These are phyloP conservation scores for Verticillium longisporum DNA, from an alignment of 2,329 filamentous ascomycete species.

Conservation along the genomic window DNA sequence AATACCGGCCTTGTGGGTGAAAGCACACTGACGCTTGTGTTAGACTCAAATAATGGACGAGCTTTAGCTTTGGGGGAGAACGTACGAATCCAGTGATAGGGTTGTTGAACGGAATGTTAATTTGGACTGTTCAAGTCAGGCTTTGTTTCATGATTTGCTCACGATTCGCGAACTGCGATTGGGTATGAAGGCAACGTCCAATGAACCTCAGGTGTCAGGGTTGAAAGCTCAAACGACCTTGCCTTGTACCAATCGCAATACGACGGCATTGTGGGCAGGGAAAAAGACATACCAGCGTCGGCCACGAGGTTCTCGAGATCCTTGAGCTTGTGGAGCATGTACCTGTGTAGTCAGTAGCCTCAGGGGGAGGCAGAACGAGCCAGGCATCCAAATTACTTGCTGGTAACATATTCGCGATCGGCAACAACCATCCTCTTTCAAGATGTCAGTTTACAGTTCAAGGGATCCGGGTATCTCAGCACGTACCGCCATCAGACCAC, in stretches of 20 bases:
- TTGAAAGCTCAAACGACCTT: too few species aligned
- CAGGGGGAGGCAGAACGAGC: background rate
- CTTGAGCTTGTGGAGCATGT: conserved; percentile 85
- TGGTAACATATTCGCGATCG: background rate
- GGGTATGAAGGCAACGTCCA: too few species aligned
- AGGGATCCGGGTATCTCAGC: too few species aligned
- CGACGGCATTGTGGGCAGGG: background rate
- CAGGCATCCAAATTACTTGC: background rate
- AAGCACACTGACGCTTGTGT: conserved; percentile 34
- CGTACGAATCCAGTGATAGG: conserved; percentile 62
- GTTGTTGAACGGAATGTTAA: conserved; percentile 58
- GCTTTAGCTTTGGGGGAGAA: background rate
- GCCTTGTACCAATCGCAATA: too few species aligned
- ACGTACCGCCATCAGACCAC: background rate
- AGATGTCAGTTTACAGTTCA: background rate
- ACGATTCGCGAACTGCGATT: too few species aligned
- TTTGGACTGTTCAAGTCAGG: background rate
- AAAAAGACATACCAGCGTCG: conserved; percentile 38
- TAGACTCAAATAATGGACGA: background rate
- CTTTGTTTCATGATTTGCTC: too few species aligned
- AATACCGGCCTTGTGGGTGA: conserved; percentile 69
- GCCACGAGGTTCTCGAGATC: conserved; percentile 60
- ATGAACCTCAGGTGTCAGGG: too few species aligned
- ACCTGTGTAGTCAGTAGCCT: conserved; percentile 25
- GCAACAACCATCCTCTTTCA: background rate